phyloP scores from a whole-genome alignment of 2,329 filamentous ascomycete species.

The Arachnomyces sp. region DNA sequence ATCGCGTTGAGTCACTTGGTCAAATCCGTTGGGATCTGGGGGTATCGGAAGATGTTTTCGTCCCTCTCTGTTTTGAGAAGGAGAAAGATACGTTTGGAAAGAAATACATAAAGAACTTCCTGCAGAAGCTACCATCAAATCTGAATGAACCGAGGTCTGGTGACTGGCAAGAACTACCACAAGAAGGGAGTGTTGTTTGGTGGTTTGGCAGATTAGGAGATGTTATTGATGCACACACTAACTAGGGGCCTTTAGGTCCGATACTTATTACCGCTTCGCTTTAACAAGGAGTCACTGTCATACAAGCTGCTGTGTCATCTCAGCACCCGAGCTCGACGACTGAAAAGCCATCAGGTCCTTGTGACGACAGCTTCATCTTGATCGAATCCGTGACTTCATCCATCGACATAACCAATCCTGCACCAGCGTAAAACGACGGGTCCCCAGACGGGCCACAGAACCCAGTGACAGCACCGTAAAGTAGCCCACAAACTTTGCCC shows the following conservation, averaged over 20 bases:
- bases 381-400: neutral
- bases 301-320: neutral
- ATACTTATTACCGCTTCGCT: too few species aligned
- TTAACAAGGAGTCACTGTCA: too few species aligned
- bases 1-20: conserved; percentile 11
- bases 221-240: conserved; percentile 5
- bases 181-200: conserved; percentile 8
- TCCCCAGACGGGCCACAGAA: neutral
- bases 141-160: neutral
- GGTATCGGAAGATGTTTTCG: conserved; percentile 4
- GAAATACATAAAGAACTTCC: conserved; percentile 7
- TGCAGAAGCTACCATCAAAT: neutral
- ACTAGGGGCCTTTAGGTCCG: too few species aligned
- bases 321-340: neutral
- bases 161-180: conserved; percentile 7
- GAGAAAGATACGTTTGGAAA: conserved; percentile 2
- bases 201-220: conserved; percentile 10
- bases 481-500: neutral
- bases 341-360: neutral
- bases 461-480: neutral
- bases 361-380: neutral
- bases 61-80: conserved; percentile 6
- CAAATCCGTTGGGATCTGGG: conserved; percentile 12
- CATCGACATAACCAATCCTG: neutral
- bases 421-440: neutral